A percentile compares a stretch with the other conserved stretches of the same genome.
Evolutionary conservation across 768 basidiomycete genomes (phyloP).

Genomic region (Auriscalpium microsporum): DNA sequence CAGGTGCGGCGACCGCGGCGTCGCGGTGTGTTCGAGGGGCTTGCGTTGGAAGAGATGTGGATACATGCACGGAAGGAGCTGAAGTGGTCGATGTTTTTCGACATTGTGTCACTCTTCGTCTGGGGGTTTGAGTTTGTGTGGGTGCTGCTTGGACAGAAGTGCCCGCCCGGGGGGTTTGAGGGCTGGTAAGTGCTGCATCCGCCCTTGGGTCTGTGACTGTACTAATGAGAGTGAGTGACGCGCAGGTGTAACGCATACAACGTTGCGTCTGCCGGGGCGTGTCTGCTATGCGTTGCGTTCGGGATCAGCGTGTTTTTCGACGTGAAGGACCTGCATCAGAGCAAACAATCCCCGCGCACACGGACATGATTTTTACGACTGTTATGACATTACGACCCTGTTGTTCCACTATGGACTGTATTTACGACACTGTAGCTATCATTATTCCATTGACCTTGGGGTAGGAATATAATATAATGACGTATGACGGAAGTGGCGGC

Average conservation of each 20-base stretch:
- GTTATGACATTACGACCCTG: background rate
- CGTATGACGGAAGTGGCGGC: background rate
- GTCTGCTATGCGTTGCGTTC: constrained; percentile 48
- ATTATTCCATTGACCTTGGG: background rate
- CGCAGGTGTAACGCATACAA: constrained; percentile 70
- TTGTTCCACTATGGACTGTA: background rate
- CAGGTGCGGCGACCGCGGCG: constrained; percentile 33
- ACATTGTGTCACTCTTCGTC: constrained; percentile 36
- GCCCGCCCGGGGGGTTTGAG: constrained; percentile 51
- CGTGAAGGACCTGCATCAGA: constrained; percentile 54
- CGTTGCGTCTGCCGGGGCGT: constrained; percentile 53
- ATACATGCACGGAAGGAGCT: constrained; percentile 42
- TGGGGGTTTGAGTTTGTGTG: constrained; percentile 57
- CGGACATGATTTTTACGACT: constrained; percentile 24
- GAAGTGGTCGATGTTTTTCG: constrained; percentile 44
- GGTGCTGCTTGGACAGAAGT: constrained; percentile 52
- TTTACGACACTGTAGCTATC: background rate
- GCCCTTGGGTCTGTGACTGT: constrained; percentile 1
- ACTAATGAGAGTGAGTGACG: background rate
- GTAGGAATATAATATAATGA: background rate
- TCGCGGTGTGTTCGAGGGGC: constrained; percentile 45
- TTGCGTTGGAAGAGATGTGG: constrained; percentile 62
- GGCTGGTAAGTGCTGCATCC: constrained; percentile 44
- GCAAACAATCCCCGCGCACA: constrained; percentile 57
- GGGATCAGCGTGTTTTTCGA: constrained; percentile 52